phyloP scores from a whole-genome alignment of 2,329 filamentous ascomycete species.

The Aspergillus ochraceus region DNA sequence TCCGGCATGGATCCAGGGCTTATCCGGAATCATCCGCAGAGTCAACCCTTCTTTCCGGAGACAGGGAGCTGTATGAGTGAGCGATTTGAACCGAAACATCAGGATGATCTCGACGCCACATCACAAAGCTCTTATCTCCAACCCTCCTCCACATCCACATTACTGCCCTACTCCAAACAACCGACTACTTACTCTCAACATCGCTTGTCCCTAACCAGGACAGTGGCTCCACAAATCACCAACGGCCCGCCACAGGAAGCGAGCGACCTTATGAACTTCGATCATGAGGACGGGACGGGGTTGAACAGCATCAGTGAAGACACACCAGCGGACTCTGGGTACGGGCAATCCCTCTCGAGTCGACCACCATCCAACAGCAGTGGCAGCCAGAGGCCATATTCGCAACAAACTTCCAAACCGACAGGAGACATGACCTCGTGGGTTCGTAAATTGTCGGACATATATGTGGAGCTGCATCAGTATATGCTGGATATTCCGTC shows the following conservation, averaged over 20 bases:
- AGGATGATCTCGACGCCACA: not conserved
- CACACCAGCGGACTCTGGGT: not conserved
- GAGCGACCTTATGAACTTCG: not conserved
- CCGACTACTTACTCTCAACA: not conserved
- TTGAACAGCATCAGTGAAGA: not conserved
- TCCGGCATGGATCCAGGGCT: not conserved
- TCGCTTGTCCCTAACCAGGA: constrained; percentile 1
- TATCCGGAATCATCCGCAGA: not conserved
- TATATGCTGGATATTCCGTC: not conserved
- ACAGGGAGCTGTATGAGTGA: not conserved
- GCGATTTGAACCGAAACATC: not conserved
- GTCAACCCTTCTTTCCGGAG: not conserved
- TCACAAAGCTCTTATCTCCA: not conserved
- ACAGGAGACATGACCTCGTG: constrained; percentile 1
- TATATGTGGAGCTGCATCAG: constrained; percentile 3
- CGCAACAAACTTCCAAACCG: not conserved
- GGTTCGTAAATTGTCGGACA: constrained; percentile 6
- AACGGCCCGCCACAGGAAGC: not conserved
- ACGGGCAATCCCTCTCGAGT: not conserved
- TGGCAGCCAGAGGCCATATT: not conserved
- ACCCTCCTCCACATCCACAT: not conserved
- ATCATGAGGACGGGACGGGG: not conserved
- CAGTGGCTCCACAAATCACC: not conserved
- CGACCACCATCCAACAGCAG: not conserved
- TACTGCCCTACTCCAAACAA: not conserved